A percentile compares a stretch with the other conserved stretches of the same genome.
These are phyloP conservation scores for Pelargonium citronellum DNA, from an alignment of 441 rosid genomes.

Conservation along the genomic window DNA sequence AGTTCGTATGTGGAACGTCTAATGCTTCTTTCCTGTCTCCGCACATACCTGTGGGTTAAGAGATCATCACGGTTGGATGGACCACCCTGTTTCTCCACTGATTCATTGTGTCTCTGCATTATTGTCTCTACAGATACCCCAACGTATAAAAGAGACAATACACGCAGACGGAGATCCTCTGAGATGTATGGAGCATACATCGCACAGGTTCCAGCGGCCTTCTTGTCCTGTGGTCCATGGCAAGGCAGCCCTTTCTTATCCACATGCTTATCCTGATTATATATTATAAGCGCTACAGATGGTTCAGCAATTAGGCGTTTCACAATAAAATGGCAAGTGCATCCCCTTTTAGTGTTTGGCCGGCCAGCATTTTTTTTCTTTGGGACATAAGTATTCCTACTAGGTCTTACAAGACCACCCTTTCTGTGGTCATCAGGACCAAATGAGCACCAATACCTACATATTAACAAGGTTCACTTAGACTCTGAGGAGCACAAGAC, in stretches of 20 bases:
- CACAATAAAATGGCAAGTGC: slow-evolving; percentile 53
- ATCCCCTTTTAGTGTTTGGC: slow-evolving; percentile 55
- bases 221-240: slow-evolving; percentile 47
- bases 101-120: slow-evolving; percentile 44
- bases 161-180: slow-evolving; percentile 47
- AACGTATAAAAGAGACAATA: slow-evolving; percentile 45
- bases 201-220: slow-evolving; percentile 56
- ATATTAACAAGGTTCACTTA: not conserved
- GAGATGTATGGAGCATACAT: slow-evolving; percentile 57
- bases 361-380: slow-evolving; percentile 55
- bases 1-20: slow-evolving; percentile 37
- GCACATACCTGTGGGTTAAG: slow-evolving; percentile 46
- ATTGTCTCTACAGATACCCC: slow-evolving; percentile 47
- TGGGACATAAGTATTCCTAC: slow-evolving; percentile 38
- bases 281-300: slow-evolving; percentile 42
- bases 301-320: slow-evolving; percentile 45
- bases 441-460: slow-evolving; percentile 59
- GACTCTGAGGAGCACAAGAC: not conserved
- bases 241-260: slow-evolving; percentile 48
- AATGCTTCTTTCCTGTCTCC: slow-evolving; percentile 48
- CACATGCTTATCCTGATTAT: slow-evolving; percentile 49
- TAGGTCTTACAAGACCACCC: slow-evolving; percentile 31
- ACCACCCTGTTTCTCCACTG: slow-evolving; percentile 47
- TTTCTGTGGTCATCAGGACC: slow-evolving; percentile 55
- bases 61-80: slow-evolving; percentile 54